Evolutionary conservation across 2,329 filamentous ascomycete genomes (phyloP), one percentile per base, ranked within the genome.

Genomic region (Colletotrichum spinosum): DNA sequence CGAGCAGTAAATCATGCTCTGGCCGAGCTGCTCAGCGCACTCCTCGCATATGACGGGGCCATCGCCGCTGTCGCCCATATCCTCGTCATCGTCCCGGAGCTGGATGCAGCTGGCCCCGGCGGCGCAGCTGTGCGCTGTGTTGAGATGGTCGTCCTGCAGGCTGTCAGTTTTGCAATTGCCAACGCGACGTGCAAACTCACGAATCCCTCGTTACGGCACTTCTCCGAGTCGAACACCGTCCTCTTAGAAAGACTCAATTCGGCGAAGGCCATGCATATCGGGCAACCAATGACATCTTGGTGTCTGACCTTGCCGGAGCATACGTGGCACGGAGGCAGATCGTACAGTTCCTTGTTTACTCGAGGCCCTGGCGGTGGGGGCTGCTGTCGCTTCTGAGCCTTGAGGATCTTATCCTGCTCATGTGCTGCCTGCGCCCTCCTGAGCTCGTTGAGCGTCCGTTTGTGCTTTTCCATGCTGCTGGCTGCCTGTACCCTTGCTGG

Each of bases 391-490:
- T 71, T 72, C 72, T 74, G 76, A 68, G 70, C 74, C 71, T 72
- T 79, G 70, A 77, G 70, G 15, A 72, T 77, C 69, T 80, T 82
- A 70, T 84, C 82, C 75, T 83, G 81, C 61, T 62, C 51, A 51
- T 78, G 74, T 8, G 82, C 82, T 63, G 77, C 80, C 70, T 80
- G 83, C 35, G 83, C 83, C 61, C 83, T 76, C 15, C 77, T 77
- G 4, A 85, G 76, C 69, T 84, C 83, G 60, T 83, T 80, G 3
- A 85, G 72, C 9, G 81, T 78, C 56, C 69, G 70, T 59, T 69
- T 69, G 62, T 80, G 78, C 37, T 72, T 75, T 46, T 80, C 77
- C 11, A 81, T 78, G 46, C 79, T 76, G 10, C 17, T 46, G 57
- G 46, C 71, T 67, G 45, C 68, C 68, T 51, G 72, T 69, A 50